Evolutionary conservation across 768 basidiomycete species (phyloP).

Genomic region (Scleroderma citrinum): DNA sequence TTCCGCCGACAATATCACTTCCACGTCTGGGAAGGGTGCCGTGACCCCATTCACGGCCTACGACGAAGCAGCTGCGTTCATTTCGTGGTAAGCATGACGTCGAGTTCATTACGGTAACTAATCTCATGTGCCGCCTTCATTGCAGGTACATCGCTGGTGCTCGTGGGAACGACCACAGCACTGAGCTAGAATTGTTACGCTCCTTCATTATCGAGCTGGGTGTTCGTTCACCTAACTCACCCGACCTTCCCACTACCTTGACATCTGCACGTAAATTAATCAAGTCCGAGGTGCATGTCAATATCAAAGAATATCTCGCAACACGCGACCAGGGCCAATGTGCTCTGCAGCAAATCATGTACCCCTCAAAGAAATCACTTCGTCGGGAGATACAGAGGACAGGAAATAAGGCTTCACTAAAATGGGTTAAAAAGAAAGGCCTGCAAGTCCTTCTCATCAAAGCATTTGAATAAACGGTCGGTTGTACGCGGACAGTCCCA

Average conservation of each 20-base stretch:
- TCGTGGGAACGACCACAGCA: conserved; percentile 2
- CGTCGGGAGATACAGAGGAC: conserved; percentile 52
- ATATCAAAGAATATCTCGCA: conserved; percentile 68
- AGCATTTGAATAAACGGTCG: conserved; percentile 15
- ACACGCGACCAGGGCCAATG: conserved; percentile 57
- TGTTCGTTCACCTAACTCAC: conserved; percentile 36
- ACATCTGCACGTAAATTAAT: conserved; percentile 63
- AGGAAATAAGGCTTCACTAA: conserved; percentile 39
- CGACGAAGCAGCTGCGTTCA: conserved; percentile 22
- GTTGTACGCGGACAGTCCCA: background rate
- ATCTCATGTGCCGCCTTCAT: background rate
- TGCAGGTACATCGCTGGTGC: conserved; percentile 21
- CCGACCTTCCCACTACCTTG: conserved; percentile 50
- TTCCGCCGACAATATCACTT: background rate
- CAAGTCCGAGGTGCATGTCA: conserved; percentile 62
- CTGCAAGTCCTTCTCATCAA: conserved; percentile 58
- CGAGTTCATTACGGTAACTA: background rate
- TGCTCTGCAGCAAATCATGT: conserved; percentile 56
- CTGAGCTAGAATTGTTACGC: conserved; percentile 57
- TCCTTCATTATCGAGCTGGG: conserved; percentile 77
- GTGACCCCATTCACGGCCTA: conserved; percentile 16
- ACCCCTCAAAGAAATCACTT: conserved; percentile 55
- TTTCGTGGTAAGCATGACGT: conserved; percentile 16
- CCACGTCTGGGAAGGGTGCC: conserved; percentile 7
- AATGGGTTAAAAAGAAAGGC: conserved; percentile 61